Conservation (phyloP, 176 grass and related monocot species). For the Pharus latifolius region DNA sequence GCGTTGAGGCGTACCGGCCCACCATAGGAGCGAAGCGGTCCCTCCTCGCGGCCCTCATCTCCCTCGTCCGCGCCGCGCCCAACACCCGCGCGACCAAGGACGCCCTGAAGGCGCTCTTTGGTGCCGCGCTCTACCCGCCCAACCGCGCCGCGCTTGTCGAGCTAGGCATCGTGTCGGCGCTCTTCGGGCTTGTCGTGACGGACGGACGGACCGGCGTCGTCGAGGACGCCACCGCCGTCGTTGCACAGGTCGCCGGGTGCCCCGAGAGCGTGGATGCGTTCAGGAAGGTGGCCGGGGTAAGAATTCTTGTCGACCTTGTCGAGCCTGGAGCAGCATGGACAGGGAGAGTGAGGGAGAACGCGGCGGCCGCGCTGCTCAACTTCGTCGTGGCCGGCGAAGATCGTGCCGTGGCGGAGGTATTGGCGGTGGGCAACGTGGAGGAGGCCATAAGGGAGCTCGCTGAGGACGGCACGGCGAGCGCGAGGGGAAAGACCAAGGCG, state of each 20-base stretch:
- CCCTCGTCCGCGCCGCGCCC: conserved; percentile 29
- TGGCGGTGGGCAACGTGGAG: conserved; percentile 43
- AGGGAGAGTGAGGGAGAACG: conserved; percentile 59
- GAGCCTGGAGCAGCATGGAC: conserved; percentile 24
- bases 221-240: conserved; percentile 80
- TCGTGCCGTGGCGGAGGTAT: conserved; percentile 29
- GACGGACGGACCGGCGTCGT: conserved; percentile 53
- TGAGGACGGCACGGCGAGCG: conserved; percentile 21
- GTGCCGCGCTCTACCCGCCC: conserved; percentile 50
- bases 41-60: conserved; percentile 47
- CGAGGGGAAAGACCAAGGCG: conserved; percentile 70
- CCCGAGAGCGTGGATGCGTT: conserved; percentile 67
- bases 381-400: conserved; percentile 67
- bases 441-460: conserved; percentile 45
- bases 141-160: conserved; percentile 46
- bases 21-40: conserved; percentile 38
- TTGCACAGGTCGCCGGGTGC: conserved; percentile 88
- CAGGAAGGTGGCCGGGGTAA: conserved; percentile 43
- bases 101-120: conserved; percentile 85
- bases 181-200: conserved; percentile 62
- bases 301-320: conserved; percentile 63
- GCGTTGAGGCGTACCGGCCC: conserved; percentile 53
- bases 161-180: conserved; percentile 40
- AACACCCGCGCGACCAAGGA: conserved; percentile 72
- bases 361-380: conserved; percentile 66